Evolutionary conservation across 768 basidiomycete species (phyloP).

Genomic region (Suillus plorans): DNA sequence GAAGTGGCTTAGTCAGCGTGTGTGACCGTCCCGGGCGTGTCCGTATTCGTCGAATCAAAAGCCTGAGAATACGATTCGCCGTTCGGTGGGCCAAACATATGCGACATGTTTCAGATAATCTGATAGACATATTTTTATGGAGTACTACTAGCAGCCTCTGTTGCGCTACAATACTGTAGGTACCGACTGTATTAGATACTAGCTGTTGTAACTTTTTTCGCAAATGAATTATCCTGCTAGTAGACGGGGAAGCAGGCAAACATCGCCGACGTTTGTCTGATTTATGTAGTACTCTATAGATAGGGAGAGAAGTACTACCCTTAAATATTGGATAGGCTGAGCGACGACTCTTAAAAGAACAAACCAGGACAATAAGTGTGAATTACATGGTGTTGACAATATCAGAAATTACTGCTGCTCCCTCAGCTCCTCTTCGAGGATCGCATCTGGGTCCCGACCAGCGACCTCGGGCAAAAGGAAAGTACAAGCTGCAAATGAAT

Average conservation of each 20-base stretch:
- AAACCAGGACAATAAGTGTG: background rate
- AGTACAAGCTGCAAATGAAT: constrained; percentile 30
- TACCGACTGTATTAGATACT: background rate
- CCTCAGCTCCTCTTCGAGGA: constrained; percentile 40
- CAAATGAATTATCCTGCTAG: background rate
- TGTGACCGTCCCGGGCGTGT: background rate
- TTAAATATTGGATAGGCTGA: background rate
- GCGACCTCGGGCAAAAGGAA: constrained; percentile 52
- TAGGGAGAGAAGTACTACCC: background rate
- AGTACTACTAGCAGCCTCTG: background rate
- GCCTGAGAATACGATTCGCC: no score
- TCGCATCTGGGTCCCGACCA: constrained; percentile 49
- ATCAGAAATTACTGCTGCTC: constrained; percentile 10
- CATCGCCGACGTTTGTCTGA: background rate
- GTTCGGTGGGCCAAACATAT: background rate
- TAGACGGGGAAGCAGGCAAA: background rate
- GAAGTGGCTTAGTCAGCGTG: background rate
- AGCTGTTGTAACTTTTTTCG: background rate
- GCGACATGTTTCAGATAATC: background rate
- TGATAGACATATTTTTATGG: background rate
- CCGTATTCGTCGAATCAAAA: background rate
- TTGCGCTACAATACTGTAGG: background rate
- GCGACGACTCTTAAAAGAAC: background rate
- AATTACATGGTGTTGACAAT: no score
- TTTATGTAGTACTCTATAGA: background rate